These are phyloP conservation scores for Echinosophora koreensis DNA, from an alignment of 306 rosid species.

Conservation along the genomic window DNA sequence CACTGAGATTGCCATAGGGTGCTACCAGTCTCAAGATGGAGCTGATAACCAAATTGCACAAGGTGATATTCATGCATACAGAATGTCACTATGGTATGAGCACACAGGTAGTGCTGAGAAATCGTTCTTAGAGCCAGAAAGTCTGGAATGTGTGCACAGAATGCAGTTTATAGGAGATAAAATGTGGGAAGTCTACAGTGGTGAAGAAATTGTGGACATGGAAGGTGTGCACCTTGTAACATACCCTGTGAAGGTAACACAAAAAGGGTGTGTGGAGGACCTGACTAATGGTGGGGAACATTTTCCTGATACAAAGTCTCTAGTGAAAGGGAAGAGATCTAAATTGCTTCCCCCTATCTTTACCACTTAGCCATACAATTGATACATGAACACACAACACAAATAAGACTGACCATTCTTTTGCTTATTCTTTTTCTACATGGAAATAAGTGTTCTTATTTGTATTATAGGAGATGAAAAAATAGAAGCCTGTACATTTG, in stretches of 20 bases:
- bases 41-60: constrained; percentile 29
- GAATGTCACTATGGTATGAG: constrained; percentile 89
- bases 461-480: not conserved
- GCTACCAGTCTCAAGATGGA: constrained; percentile 59
- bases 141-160: constrained; percentile 52
- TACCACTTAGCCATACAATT: constrained; percentile 62
- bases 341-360: constrained; percentile 63
- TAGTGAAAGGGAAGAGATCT: constrained; percentile 74
- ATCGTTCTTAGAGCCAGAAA: constrained; percentile 56
- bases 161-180: constrained; percentile 55
- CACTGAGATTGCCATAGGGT: constrained; percentile 92
- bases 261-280: constrained; percentile 64
- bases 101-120: constrained; percentile 60
- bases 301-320: constrained; percentile 81
- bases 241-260: constrained; percentile 68
- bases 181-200: constrained; percentile 70
- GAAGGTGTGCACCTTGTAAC: constrained; percentile 81
- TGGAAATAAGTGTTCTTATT: constrained; percentile 7
- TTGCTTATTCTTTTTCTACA: constrained; percentile 15
- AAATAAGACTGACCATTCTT: constrained; percentile 40
- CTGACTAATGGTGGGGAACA: constrained; percentile 42
- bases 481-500: not conserved
- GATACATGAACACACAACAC: not conserved
- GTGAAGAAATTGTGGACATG: constrained; percentile 77
- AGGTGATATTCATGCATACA: constrained; percentile 67